Conservation (phyloP, 192 early-diverging fungal genomes). For the Glomus cerebriforme region DNA sequence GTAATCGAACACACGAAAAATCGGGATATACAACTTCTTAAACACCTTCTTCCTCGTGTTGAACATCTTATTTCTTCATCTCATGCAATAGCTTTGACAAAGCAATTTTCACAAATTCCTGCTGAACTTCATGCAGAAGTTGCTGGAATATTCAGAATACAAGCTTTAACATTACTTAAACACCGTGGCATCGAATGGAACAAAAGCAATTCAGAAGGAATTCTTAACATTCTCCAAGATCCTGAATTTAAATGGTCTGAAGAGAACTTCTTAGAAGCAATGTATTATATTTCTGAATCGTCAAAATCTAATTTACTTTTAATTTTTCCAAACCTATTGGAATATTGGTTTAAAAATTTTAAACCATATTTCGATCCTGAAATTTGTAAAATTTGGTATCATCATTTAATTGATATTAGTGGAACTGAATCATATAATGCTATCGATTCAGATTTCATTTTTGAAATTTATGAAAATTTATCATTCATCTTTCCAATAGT, state of each 20-base stretch:
- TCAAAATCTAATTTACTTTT: neutral
- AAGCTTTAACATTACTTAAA: neutral
- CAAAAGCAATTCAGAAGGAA: neutral
- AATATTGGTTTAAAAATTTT: constrained; percentile 10
- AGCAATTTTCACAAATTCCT: neutral
- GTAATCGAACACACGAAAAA: neutral
- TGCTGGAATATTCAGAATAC: neutral
- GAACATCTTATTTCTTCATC: neutral
- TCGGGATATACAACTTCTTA: neutral
- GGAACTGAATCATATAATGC: too few species aligned
- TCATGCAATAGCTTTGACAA: neutral
- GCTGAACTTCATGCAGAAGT: neutral
- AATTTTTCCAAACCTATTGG: neutral
- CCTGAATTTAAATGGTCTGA: constrained; percentile 10
- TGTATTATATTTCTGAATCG: neutral
- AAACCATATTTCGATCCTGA: neutral
- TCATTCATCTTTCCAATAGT: constrained; percentile 5
- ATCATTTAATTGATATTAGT: neutral
- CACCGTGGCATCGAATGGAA: neutral
- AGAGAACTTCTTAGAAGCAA: neutral
- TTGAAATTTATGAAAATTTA: neutral
- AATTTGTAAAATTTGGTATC: constrained; percentile 12
- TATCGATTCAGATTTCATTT: neutral
- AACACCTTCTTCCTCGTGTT: neutral
- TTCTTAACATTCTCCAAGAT: neutral